Percentiles rank a stretch among this genome's conserved stretches.
Conservation (phyloP, 2,329 filamentous ascomycete species). For the Xylaria sp. region DNA sequence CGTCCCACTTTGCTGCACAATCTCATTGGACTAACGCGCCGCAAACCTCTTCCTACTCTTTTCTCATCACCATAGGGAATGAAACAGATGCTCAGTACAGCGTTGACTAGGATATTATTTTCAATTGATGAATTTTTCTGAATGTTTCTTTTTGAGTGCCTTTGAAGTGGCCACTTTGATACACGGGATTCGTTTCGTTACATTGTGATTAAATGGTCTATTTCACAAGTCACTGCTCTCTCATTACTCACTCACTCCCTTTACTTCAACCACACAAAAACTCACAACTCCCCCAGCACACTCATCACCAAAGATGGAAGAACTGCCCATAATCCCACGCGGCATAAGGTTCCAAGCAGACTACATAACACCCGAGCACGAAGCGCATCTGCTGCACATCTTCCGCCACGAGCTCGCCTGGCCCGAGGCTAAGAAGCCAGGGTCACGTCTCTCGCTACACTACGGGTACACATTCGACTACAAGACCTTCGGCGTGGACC, state of each 20-base stretch:
- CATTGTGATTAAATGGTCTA: too few species aligned
- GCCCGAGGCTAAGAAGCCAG: slow-evolving; percentile 55
- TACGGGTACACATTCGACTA: slow-evolving; percentile 69
- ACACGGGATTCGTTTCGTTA: too few species aligned
- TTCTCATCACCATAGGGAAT: background rate
- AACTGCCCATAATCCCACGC: slow-evolving; percentile 46
- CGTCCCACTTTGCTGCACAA: slow-evolving; percentile 30
- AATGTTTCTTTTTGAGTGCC: too few species aligned
- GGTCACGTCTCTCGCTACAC: slow-evolving; percentile 60
- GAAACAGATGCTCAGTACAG: background rate
- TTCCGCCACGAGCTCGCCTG: slow-evolving; percentile 60
- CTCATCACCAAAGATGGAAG: slow-evolving; percentile 34
- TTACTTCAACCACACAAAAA: background rate
- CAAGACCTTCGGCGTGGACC: slow-evolving; percentile 66
- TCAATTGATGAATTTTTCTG: background rate
- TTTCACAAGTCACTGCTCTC: background rate
- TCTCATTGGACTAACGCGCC: slow-evolving; percentile 23
- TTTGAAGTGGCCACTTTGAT: too few species aligned
- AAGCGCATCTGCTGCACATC: slow-evolving; percentile 56
- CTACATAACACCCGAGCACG: slow-evolving; percentile 60
- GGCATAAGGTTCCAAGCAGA: slow-evolving; percentile 59
- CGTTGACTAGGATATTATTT: background rate
- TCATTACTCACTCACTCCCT: background rate
- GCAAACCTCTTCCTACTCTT: slow-evolving; percentile 6
- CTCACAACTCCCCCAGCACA: background rate